Evolutionary conservation across 495 filamentous ascomycete species (phyloP), one percentile per base, ranked within the genome.

Genomic region (Tuber brumale): DNA sequence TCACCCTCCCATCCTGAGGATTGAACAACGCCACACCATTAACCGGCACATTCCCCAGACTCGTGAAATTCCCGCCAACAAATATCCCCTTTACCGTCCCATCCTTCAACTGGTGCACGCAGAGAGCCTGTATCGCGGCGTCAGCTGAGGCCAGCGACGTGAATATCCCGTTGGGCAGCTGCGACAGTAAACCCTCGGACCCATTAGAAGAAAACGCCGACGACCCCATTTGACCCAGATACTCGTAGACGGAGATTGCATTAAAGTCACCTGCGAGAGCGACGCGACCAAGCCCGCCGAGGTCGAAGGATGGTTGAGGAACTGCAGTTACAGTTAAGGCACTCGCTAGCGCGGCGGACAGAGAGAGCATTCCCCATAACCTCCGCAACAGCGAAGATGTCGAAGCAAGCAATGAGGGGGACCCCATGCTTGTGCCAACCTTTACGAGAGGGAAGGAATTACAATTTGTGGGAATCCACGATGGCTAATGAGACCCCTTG

Each of bases 21-120:
- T 97, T 88, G 83, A 93, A 94, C 74, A 95, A 81, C 31, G 95
- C 95, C 46, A 94, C 89, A 43, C 92, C 94, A 70, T 89, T 88
- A 19, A 94, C 91, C 83, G 93, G 86, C 69, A 90, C 86, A 70
- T 89, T 90, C 46, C 90, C 92, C 51, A 99, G 84, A 81, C 92
- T 97, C n/a, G 95, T 97, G 84, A 99, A 99, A 85, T 97, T 98
- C 21, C 95, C 95, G 39, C 91, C 95, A 7, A 97, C 88, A 37
- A 97, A 89, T 42, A 97, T 89, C 19, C 93, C 93, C 27, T 88
- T 87, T 48, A 91, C 85, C 7, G 85, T 88, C 71, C 92, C 92
- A 83, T 92, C 87, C 61, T 87, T 87, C 83, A 88, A 85, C 27
- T 89, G 86, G 82, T 95, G 94, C 31, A 91, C 85, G 85, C 96